Base-by-base conservation (phyloP, 805 yeast genomes). In the Starmerella geochares region DNA sequence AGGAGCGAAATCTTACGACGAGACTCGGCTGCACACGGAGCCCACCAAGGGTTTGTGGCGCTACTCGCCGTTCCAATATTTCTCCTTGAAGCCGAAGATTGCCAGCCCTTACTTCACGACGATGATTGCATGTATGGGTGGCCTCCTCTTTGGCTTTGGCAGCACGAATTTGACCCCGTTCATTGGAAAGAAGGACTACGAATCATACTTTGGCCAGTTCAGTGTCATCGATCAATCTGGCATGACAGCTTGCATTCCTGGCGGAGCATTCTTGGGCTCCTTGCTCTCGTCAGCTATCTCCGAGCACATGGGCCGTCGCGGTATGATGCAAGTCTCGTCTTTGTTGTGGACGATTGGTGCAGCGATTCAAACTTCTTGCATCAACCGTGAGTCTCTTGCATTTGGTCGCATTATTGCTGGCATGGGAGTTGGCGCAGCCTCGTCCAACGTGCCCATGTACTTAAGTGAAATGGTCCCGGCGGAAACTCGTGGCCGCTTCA, bases 151-250 rank as follows among this genome's bases (percentile, higher is more conserved):
- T 65, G 92, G 94, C 48, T 77, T 82, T 60, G 94, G 84, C 63
- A 78, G 81, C 46, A 77, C 90, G 1, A 82, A 94, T 0, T 74
- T 84, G 68, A 76, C 87, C 0, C 80, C 84, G 1, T 83, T 83
- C 59, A 70, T 83, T 39, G 71, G 72, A 3, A 65, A 73, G 11
- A 65, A 62, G 0, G 67, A 69, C 19, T 84, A 83, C 63, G 62
- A 62, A 25, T 55, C 62, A 0, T 79, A 65, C 57, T 83, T 83
- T 65, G 54, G 72, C 53, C 46, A 63, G 21, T 50, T 50, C 14
- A 61, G 65, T 21, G 69, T 84, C 0, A 61, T 71, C 2, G 58
- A 66, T 31, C 86, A 80, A 64, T 86, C 86, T 23, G 67, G 79
- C 49, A 73, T 82, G 49, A 78, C 81, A 13, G 77, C 83, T 1